Percentiles rank a stretch among this genome's conserved stretches.
These are phyloP conservation scores for Rubroshorea leprosula DNA, from an alignment of 345 rosid genomes.

Conservation along the genomic window DNA sequence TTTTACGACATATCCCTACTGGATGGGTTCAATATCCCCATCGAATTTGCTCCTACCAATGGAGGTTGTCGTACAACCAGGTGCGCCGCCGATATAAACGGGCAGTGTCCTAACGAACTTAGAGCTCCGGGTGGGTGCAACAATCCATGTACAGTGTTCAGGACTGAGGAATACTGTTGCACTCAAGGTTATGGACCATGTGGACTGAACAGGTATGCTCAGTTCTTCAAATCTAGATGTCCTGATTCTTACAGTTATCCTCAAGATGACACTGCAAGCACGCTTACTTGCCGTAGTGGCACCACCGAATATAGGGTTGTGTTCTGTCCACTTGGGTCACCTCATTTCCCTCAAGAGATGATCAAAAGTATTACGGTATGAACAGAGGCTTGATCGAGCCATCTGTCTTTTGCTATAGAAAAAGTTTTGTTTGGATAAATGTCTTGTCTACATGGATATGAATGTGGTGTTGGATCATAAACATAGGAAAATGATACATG, in stretches of 20 bases:
- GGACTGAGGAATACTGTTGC: slow-evolving; percentile 46
- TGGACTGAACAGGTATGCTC: slow-evolving; percentile 15
- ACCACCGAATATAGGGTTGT: slow-evolving; percentile 31
- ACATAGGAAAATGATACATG: no score
- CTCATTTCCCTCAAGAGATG: slow-evolving; percentile 8
- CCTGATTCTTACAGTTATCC: slow-evolving; percentile 36
- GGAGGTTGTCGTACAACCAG: slow-evolving; percentile 31
- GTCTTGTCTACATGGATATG: no score
- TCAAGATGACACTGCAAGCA: slow-evolving; percentile 33
- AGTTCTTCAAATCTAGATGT: slow-evolving; percentile 32
- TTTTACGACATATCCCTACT: slow-evolving; percentile 45
- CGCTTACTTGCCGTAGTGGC: slow-evolving; percentile 31
- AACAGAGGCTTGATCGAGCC: no score
- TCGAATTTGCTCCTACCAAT: slow-evolving; percentile 41
- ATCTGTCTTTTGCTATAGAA: no score
- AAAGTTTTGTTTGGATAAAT: no score
- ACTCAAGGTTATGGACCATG: slow-evolving; percentile 27
- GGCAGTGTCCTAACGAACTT: slow-evolving; percentile 45
- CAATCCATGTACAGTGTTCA: slow-evolving; percentile 48
- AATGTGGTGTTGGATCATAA: no score
- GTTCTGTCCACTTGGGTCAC: slow-evolving; percentile 32
- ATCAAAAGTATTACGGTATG: not conserved
- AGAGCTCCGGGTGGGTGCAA: slow-evolving; percentile 31
- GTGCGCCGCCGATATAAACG: slow-evolving; percentile 46
- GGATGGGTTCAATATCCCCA: slow-evolving; percentile 46